These are phyloP conservation scores for Trichoderma asperellum DNA, from an alignment of 2,329 filamentous ascomycete genomes.

Conservation along the genomic window DNA sequence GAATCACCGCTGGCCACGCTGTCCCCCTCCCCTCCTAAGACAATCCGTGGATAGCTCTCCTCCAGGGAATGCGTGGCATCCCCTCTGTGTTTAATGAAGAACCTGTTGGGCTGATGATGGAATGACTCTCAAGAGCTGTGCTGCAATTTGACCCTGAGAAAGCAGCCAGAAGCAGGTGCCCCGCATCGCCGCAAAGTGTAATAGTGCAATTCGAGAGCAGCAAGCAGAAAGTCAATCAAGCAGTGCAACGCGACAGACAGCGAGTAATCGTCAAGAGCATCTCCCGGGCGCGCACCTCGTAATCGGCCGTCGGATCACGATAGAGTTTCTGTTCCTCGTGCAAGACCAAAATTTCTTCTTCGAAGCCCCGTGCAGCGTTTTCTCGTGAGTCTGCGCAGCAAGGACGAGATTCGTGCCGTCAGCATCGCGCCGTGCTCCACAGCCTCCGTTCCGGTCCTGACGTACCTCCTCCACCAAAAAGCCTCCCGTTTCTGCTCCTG, in stretches of 20 bases:
- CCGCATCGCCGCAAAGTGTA: conserved; percentile 28
- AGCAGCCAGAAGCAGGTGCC: conserved; percentile 26
- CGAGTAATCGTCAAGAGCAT: conserved; percentile 14
- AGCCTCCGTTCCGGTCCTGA: conserved; percentile 30
- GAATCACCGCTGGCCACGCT: background rate
- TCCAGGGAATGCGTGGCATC: conserved; percentile 4
- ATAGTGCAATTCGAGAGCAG: conserved; percentile 14
- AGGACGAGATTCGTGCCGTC: conserved; percentile 25
- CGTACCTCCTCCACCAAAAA: conserved; percentile 30
- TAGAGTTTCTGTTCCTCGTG: background rate
- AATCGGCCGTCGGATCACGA: conserved; percentile 9
- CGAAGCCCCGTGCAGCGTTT: conserved; percentile 22
- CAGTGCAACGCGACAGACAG: conserved; percentile 9
- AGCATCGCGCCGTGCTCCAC: conserved; percentile 29
- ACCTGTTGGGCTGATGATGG: conserved; percentile 25
- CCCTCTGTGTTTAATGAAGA: conserved; percentile 4
- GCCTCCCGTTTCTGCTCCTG: conserved; percentile 28
- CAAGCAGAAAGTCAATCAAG: background rate
- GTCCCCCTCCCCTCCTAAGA: background rate
- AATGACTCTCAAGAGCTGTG: conserved; percentile 20
- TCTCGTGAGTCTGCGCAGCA: conserved; percentile 24
- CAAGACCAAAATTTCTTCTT: background rate
- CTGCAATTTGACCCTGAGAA: conserved; percentile 22
- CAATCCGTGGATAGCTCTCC: background rate
- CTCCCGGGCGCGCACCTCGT: conserved; percentile 12